These are phyloP conservation scores for Kluyveromyces siamensis DNA, from an alignment of 805 yeast species.

Conservation along the genomic window DNA sequence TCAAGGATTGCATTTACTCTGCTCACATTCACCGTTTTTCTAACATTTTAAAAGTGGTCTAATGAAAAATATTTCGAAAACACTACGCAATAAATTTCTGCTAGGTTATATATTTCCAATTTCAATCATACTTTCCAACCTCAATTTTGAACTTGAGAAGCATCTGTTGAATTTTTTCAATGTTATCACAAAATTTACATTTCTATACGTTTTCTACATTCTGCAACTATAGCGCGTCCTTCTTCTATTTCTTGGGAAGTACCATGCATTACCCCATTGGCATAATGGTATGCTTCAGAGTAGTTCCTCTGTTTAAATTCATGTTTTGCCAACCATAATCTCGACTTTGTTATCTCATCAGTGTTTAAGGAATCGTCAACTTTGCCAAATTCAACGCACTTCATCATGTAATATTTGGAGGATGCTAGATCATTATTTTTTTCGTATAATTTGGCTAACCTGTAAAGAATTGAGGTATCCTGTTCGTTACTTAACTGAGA, in stretches of 20 bases:
- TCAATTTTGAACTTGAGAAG: background rate
- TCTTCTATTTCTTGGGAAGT: constrained; percentile 84
- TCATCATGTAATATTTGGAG: constrained; percentile 52
- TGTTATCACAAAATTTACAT: background rate
- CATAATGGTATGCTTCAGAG: constrained; percentile 62
- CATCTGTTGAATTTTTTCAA: too few relatives aligned
- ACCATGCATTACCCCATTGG: constrained; percentile 61
- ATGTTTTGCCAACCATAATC: constrained; percentile 75
- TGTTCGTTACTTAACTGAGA: constrained; percentile 43
- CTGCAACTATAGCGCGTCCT: constrained; percentile 74
- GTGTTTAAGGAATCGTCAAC: constrained; percentile 48
- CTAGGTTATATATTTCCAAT: too few relatives aligned
- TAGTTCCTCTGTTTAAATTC: constrained; percentile 51
- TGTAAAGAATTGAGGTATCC: constrained; percentile 45
- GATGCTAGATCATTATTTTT: constrained; percentile 41
- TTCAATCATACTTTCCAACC: too few relatives aligned
- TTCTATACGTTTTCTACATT: constrained; percentile 49
- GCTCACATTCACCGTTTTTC: too few relatives aligned
- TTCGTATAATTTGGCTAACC: constrained; percentile 61
- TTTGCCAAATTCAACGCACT: constrained; percentile 52
- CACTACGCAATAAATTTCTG: too few relatives aligned
- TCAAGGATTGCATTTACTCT: too few relatives aligned
- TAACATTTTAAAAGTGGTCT: too few relatives aligned
- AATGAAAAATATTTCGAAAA: too few relatives aligned
- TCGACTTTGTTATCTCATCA: constrained; percentile 69